These are phyloP conservation scores for Alternaria sp. DNA, from an alignment of 2,329 filamentous ascomycete genomes.

Conservation along the genomic window DNA sequence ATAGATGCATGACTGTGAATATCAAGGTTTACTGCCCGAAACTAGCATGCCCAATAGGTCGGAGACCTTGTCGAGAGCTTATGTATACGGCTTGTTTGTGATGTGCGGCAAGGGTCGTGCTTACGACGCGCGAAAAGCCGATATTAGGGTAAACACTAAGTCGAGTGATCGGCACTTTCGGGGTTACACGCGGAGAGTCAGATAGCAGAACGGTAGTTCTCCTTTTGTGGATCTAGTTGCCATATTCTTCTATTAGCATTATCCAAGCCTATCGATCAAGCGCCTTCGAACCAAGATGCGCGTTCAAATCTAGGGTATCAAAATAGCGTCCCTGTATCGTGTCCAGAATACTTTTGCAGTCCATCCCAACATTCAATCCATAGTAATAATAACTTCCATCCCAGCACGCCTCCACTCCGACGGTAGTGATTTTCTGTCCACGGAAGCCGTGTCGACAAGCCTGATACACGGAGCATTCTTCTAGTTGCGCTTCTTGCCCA, in stretches of 20 bases:
- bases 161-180: not conserved
- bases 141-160: not conserved
- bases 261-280: slow-evolving; percentile 2
- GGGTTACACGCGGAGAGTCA: not conserved
- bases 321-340: not conserved
- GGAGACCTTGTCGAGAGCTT: not conserved
- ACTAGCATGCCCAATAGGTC: not conserved
- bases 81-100: not conserved
- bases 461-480: slow-evolving; percentile 14
- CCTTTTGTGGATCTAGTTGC: not conserved
- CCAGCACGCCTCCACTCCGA: not conserved
- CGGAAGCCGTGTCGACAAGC: not conserved
- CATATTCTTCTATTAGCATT: slow-evolving; percentile 12
- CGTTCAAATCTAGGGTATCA: slow-evolving; percentile 13
- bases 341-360: not conserved
- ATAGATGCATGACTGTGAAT: not conserved
- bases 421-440: not conserved
- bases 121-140: not conserved
- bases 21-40: not conserved
- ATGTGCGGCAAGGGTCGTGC: not conserved
- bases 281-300: not conserved
- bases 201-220: not conserved
- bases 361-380: not conserved
- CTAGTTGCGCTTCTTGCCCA: slow-evolving; percentile 42
- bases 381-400: not conserved